phyloP scores from a whole-genome alignment of 129 eudicot species.

The Saussurea involucrata region DNA sequence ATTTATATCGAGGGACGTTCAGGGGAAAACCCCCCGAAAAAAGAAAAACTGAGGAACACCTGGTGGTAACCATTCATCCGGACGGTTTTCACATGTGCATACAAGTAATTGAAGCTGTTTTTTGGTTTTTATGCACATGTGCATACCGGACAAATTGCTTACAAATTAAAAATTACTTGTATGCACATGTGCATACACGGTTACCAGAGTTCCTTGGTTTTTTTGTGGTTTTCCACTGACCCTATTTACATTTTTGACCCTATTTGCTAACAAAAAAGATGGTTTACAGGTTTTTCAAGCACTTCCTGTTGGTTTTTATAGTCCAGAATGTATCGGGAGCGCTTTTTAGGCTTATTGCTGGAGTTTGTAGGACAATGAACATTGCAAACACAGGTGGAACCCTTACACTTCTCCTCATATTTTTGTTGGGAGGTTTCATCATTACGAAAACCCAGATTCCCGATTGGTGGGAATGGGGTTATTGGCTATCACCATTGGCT shows the following conservation, averaged over 20 bases:
- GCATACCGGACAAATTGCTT: neutral
- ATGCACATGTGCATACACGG: neutral
- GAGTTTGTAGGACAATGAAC: slow-evolving; percentile 65
- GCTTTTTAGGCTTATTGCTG: slow-evolving; percentile 62
- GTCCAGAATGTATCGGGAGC: slow-evolving; percentile 83
- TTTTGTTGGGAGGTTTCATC: slow-evolving; percentile 79
- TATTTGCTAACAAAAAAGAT: neutral
- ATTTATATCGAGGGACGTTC: neutral
- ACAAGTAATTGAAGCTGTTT: neutral
- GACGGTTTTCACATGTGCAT: neutral
- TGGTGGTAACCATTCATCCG: neutral
- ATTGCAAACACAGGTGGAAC: slow-evolving; percentile 73
- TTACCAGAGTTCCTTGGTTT: neutral
- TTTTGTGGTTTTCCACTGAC: neutral
- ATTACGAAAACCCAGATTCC: slow-evolving; percentile 44
- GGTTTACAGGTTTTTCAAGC: slow-evolving; percentile 76
- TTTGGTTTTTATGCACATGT: neutral
- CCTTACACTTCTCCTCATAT: slow-evolving; percentile 57
- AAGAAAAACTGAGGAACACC: neutral
- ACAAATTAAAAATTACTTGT: neutral
- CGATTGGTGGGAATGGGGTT: slow-evolving; percentile 51
- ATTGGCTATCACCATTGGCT: slow-evolving; percentile 50
- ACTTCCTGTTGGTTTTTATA: slow-evolving; percentile 47
- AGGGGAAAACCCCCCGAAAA: neutral
- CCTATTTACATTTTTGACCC: neutral